These are phyloP conservation scores for Datura wrightii DNA, from an alignment of 257 asterid genomes.

Conservation along the genomic window DNA sequence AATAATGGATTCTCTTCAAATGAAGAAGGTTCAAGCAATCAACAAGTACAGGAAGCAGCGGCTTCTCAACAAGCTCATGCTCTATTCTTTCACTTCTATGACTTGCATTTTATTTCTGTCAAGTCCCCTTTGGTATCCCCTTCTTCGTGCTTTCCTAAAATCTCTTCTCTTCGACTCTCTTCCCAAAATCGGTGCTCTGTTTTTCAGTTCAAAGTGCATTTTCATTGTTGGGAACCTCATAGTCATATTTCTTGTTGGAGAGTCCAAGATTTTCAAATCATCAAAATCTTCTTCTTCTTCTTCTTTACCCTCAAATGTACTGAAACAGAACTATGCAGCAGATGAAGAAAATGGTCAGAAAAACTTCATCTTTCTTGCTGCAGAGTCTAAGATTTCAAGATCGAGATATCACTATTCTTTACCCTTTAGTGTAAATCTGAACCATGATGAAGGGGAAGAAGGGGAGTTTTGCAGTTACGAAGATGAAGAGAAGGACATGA, in stretches of 20 bases:
- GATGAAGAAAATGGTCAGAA: background rate
- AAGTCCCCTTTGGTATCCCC: constrained; percentile 25
- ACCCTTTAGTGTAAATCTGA: background rate
- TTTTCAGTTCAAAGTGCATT: constrained; percentile 23
- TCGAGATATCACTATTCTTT: background rate
- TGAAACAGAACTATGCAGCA: background rate
- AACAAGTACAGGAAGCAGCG: background rate
- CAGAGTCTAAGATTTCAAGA: background rate
- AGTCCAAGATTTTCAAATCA: constrained; percentile 22
- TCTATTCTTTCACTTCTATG: background rate
- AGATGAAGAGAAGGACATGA: background rate
- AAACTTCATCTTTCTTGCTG: background rate
- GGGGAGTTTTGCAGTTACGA: background rate
- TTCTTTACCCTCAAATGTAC: background rate
- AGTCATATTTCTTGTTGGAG: constrained; percentile 21
- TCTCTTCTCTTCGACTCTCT: background rate
- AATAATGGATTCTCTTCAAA: constrained; percentile 25
- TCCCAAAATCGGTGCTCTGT: background rate
- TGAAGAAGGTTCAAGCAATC: constrained; percentile 12
- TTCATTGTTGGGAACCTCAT: constrained; percentile 12
- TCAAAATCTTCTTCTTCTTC: background rate
- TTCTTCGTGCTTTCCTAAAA: background rate
- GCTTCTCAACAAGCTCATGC: constrained; percentile 9
- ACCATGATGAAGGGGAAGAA: background rate
- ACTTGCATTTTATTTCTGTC: background rate